phyloP scores from a whole-genome alignment of 805 yeast species.

The Yarrowia sp. region DNA sequence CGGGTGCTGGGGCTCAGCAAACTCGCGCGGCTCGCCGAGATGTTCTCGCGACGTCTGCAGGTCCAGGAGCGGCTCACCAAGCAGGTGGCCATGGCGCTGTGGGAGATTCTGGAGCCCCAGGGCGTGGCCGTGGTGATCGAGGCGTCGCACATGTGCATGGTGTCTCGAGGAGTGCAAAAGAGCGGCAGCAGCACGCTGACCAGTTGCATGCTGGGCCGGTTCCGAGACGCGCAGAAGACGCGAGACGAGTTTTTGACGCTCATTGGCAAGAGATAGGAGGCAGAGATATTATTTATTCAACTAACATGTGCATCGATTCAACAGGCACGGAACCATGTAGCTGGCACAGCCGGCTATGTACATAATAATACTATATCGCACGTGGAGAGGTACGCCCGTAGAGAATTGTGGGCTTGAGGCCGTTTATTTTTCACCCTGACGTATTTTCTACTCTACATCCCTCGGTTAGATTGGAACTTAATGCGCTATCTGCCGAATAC shows the following conservation, averaged over 20 bases:
- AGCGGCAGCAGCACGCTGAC: constrained; percentile 92
- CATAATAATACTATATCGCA: constrained; percentile 17
- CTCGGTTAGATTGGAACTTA: not conserved
- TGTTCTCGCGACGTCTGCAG: constrained; percentile 92
- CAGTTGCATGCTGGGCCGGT: constrained; percentile 96
- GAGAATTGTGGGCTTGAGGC: not conserved
- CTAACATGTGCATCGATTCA: constrained; percentile 26
- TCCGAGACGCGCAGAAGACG: constrained; percentile 89
- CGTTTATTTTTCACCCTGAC: not conserved
- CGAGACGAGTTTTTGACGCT: constrained; percentile 91
- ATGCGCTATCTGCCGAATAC: not conserved
- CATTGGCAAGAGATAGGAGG: constrained; percentile 54
- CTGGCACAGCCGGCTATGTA: not conserved
- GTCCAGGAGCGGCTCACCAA: constrained; percentile 98
- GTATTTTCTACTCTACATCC: not conserved
- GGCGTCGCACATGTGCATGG: constrained; percentile 99
- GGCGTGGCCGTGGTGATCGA: constrained; percentile 99
- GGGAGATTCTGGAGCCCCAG: constrained; percentile 85
- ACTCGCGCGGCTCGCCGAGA: constrained; percentile 92
- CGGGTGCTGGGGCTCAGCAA: constrained; percentile 89
- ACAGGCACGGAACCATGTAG: constrained; percentile 13
- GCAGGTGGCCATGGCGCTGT: constrained; percentile 94
- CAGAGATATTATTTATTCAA: constrained; percentile 24
- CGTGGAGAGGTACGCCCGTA: not conserved
- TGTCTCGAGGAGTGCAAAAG: constrained; percentile 94